A percentile compares a stretch with the other conserved stretches of the same genome.
Conservation (phyloP, 148 eudicot species). For the Beta vulgaris region DNA sequence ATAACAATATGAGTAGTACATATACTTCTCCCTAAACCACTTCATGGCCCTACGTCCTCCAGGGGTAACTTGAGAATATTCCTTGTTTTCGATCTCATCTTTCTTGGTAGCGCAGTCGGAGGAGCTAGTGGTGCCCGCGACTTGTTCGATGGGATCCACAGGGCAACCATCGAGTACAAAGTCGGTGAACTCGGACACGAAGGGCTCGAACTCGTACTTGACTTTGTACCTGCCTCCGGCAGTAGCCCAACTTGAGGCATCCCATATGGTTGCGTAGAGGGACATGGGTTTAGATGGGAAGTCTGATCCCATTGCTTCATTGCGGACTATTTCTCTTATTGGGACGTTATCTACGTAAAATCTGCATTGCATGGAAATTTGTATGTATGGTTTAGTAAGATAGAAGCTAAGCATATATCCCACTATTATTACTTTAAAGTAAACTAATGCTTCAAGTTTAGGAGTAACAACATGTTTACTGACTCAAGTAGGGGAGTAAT, state of each 20-base stretch:
- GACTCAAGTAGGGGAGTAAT: too few species aligned
- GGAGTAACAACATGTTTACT: too few species aligned
- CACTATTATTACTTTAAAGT: too few species aligned
- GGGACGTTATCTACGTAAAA: conserved; percentile 90
- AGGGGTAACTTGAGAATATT: conserved; percentile 49
- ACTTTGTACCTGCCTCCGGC: conserved; percentile 65
- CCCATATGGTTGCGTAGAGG: conserved; percentile 95
- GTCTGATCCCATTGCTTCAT: conserved; percentile 66
- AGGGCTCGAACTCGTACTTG: conserved; percentile 74
- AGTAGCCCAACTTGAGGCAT: conserved; percentile 94
- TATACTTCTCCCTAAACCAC: conserved; percentile 62
- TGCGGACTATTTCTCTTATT: conserved; percentile 61
- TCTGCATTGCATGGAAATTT: conserved; percentile 37
- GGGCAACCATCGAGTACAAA: conserved; percentile 75
- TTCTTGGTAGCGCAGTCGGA: conserved; percentile 40
- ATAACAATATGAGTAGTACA: conserved; percentile 85
- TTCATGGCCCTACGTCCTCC: conserved; percentile 53
- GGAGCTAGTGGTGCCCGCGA: conserved; percentile 32
- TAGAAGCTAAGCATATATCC: neutral
- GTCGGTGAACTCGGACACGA: conserved; percentile 76
- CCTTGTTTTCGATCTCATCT: conserved; percentile 33
- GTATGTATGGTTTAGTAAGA: neutral
- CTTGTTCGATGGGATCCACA: conserved; percentile 64
- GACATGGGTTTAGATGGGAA: conserved; percentile 98
- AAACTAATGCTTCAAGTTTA: too few species aligned